phyloP scores from a whole-genome alignment of 805 yeast species.

The Lipomyces orientalis region DNA sequence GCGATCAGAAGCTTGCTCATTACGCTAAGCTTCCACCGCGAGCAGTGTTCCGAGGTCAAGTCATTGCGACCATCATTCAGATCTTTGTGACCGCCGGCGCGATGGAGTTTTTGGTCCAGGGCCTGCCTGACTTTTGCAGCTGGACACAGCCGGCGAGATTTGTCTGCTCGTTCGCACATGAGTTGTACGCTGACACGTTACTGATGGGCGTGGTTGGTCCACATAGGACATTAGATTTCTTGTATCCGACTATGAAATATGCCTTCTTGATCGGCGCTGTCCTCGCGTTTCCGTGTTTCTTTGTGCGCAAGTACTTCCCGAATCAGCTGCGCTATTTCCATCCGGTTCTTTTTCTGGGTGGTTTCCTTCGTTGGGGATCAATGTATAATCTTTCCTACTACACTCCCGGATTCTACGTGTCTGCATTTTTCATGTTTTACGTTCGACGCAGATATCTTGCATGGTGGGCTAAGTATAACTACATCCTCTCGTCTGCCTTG shows the following conservation, averaged over 20 bases:
- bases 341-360: conserved; percentile 35
- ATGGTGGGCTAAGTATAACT: conserved; percentile 44
- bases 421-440: conserved; percentile 11
- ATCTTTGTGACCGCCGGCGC: conserved; percentile 58
- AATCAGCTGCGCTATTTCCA: conserved; percentile 20
- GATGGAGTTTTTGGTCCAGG: conserved; percentile 51
- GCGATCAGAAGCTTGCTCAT: conserved; percentile 56
- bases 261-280: conserved; percentile 36
- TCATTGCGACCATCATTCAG: conserved; percentile 59
- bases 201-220: conserved; percentile 40
- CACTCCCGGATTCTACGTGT: conserved; percentile 20
- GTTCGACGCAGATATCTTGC: conserved; percentile 13
- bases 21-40: conserved; percentile 61
- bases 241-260: conserved; percentile 34
- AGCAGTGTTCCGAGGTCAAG: conserved; percentile 56
- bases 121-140: conserved; percentile 36
- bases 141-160: conserved; percentile 32
- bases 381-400: conserved; percentile 24
- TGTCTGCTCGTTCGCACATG: conserved; percentile 37
- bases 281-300: conserved; percentile 22
- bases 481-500: conserved; percentile 65
- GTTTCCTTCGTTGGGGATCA: conserved; percentile 25
- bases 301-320: conserved; percentile 18
- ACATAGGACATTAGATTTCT: conserved; percentile 26
- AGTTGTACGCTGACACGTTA: conserved; percentile 34